These are phyloP conservation scores for Gastrodia elata DNA, from an alignment of 106 monocot genomes.

Conservation along the genomic window DNA sequence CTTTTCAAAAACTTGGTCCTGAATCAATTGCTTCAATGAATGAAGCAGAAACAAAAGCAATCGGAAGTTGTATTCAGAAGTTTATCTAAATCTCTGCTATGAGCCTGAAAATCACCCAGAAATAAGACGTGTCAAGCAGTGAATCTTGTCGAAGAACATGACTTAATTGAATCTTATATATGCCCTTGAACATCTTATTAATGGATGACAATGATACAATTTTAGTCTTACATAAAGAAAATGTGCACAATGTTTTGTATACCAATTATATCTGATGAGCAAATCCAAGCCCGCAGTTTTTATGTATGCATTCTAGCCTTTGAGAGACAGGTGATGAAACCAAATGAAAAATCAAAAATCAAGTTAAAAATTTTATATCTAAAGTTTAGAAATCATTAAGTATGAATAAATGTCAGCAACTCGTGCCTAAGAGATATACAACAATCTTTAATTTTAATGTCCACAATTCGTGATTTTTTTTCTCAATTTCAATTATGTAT, in stretches of 20 bases:
- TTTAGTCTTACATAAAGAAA: neutral
- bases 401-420: too few species aligned
- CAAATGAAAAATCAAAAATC: too few species aligned
- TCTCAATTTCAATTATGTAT: too few species aligned
- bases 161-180: neutral
- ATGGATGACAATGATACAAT: neutral
- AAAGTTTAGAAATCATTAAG: too few species aligned
- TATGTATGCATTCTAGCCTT: neutral
- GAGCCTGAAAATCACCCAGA: neutral
- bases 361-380: too few species aligned
- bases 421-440: too few species aligned
- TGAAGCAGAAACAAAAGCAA: conserved; percentile 23
- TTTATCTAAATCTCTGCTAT: neutral
- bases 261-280: neutral
- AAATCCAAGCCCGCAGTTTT: neutral
- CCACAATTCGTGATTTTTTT: too few species aligned
- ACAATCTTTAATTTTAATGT: too few species aligned
- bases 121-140: neutral
- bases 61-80: conserved; percentile 8
- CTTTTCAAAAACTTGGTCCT: conserved; percentile 29
- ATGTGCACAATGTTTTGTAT: neutral
- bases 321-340: too few species aligned
- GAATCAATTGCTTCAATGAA: conserved; percentile 17
- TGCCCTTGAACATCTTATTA: neutral
- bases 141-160: neutral